Base-by-base conservation (phyloP, 306 rosid genomes). In the Psophocarpus tetragonolobus region DNA sequence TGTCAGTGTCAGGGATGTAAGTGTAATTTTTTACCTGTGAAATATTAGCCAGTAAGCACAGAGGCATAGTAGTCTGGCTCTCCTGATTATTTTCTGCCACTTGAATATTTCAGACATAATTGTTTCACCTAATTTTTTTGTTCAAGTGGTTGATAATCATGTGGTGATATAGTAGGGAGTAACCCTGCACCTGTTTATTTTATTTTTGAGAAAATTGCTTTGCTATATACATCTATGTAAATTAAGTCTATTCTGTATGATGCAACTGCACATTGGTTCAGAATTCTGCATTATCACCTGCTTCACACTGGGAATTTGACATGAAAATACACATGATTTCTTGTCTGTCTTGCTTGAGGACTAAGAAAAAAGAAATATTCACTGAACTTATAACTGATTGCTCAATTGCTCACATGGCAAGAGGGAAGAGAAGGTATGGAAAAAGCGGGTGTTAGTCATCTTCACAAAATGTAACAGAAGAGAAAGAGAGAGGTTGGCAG, bases 271-370 rank as follows among this genome's bases (percentile, higher is more conserved):
- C 41, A 36, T 47, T 44, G 27, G 48, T 45, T 71, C 65, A 79
- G 3, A 70, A 35, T 33, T 54, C 65, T 21, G n/a, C 58, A 17
- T 47, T 36, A 32, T 2, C 67, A 3, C 23, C 23, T 68, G 10
- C 63, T 42, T 78, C 47, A 61, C 32, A 17, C 26, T 27, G 65
- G 30, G 53, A 10, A 33, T 33, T 76, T 64, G 53, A 13, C 39
- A 42, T 27, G 36, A 77, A 77, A 38, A 68, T 20, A 39, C 71
- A 38, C 66, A 26, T 20, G 36, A 41, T 53, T 44, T 66, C 65
- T 30, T 54, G 35, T 38, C 26, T 56, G 23, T 29, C 29, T 4
- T 51, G 45, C 50, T 65, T 66, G 33, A 39, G 53, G 53, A 66
- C 20, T 38, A 35, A 35, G 30, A 20, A 35, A 60, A n/a, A 27